A percentile compares a stretch with the other conserved stretches of the same genome.
Conservation (phyloP, 345 rosid species). For the Camelina neglecta region DNA sequence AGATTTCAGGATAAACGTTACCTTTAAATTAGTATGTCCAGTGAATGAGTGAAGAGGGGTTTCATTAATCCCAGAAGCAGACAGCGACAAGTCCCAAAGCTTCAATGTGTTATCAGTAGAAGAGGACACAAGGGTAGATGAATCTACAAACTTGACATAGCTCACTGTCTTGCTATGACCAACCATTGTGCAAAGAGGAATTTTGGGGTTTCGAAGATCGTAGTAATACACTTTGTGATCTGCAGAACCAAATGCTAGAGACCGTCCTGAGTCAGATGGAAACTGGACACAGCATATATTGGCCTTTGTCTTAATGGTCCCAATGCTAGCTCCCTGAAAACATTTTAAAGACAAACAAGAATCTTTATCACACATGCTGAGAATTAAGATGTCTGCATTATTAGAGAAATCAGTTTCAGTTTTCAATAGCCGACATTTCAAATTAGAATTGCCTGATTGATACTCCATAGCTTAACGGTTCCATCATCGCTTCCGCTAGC, state of each 20-base stretch:
- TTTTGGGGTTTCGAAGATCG: constrained; percentile 81
- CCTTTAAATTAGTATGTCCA: constrained; percentile 92
- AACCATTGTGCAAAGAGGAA: constrained; percentile 79
- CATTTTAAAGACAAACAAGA: constrained; percentile 47
- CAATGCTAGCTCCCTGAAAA: constrained; percentile 85
- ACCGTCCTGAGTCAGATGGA: constrained; percentile 76
- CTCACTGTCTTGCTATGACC: constrained; percentile 95
- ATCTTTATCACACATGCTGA: constrained; percentile 49
- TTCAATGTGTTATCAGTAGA: constrained; percentile 94
- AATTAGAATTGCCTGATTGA: constrained; percentile 99
- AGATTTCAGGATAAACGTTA: constrained; percentile 27
- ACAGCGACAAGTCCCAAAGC: constrained; percentile 91
- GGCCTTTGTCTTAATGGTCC: constrained; percentile 90
- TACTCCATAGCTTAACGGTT: constrained; percentile 97
- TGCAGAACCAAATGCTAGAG: constrained; percentile 95
- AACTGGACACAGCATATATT: constrained; percentile 95
- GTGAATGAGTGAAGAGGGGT: constrained; percentile 81
- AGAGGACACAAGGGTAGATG: constrained; percentile 76
- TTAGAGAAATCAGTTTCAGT: constrained; percentile 62
- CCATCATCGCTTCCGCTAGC: constrained; percentile 98
- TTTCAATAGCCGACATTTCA: constrained; percentile 80
- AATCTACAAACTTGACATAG: constrained; percentile 83
- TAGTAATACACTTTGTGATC: constrained; percentile 91
- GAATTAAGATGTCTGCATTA: constrained; percentile 8
- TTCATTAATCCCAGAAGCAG: constrained; percentile 73